Percentiles rank a stretch among this genome's conserved stretches.
Conservation (phyloP, 805 yeast species). For the Kodamaea leandrae region DNA sequence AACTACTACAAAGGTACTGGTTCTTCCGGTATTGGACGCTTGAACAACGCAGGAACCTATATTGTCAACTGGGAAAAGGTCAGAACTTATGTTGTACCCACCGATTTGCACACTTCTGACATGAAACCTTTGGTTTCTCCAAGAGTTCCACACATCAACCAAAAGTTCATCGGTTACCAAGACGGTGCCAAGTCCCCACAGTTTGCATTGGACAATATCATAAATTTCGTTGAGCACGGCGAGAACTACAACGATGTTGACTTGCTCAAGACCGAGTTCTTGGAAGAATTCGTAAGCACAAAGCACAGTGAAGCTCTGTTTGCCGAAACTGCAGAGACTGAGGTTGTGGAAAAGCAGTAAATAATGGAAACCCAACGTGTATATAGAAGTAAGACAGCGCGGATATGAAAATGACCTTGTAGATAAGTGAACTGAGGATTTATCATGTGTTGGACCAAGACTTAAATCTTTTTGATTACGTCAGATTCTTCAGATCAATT, state of each 20-base stretch:
- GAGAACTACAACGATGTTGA: conserved; percentile 42
- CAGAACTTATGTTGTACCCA: conserved; percentile 85
- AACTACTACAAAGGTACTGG: conserved; percentile 95
- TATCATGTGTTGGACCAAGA: background rate
- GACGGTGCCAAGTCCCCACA: conserved; percentile 74
- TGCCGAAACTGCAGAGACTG: conserved; percentile 5
- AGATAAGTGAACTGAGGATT: no score
- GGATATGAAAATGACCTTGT: no score
- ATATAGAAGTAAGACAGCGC: no score
- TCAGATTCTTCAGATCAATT: background rate
- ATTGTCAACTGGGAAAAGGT: conserved; percentile 80
- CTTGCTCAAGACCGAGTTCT: conserved; percentile 32
- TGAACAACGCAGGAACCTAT: conserved; percentile 72
- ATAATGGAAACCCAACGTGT: background rate
- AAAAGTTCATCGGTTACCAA: conserved; percentile 64
- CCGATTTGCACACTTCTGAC: conserved; percentile 28
- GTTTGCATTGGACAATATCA: conserved; percentile 66
- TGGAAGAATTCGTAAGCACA: conserved; percentile 38
- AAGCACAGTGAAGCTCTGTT: conserved; percentile 17
- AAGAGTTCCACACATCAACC: conserved; percentile 65
- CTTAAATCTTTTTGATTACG: background rate
- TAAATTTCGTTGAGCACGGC: conserved; percentile 77
- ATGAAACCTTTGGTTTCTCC: conserved; percentile 79
- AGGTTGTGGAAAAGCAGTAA: background rate
- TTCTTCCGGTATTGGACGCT: conserved; percentile 86